phyloP scores from a whole-genome alignment of 2,329 filamentous ascomycete species.

The Arthrobotrys iridis region DNA sequence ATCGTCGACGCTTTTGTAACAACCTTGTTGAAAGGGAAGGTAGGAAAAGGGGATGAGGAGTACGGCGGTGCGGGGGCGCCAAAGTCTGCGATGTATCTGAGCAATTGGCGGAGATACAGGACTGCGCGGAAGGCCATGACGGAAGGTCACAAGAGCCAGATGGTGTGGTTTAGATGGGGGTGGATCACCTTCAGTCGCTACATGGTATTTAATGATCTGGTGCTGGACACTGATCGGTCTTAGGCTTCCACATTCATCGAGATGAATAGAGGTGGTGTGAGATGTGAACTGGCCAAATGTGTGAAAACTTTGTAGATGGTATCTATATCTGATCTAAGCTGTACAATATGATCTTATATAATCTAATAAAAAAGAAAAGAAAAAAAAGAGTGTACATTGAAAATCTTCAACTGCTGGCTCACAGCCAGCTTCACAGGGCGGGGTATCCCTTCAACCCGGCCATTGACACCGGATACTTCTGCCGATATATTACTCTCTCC shows the following conservation, averaged over 20 bases:
- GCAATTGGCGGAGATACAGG: conserved; percentile 71
- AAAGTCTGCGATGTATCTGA: conserved; percentile 72
- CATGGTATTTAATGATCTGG: conserved; percentile 93
- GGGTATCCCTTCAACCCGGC: conserved; percentile 44
- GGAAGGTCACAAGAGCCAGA: conserved; percentile 88
- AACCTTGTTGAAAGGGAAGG: conserved; percentile 64
- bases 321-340: conserved; percentile 6
- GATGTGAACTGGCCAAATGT: not conserved
- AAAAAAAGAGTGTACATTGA: not conserved
- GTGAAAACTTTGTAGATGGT: conserved; percentile 10
- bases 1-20: conserved; percentile 80
- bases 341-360: conserved; percentile 24
- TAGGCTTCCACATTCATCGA: not conserved
- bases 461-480: conserved; percentile 36
- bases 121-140: conserved; percentile 88
- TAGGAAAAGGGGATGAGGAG: conserved; percentile 18
- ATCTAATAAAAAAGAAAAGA: too few relatives aligned
- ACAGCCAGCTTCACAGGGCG: conserved; percentile 9
- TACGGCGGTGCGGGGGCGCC: conserved; percentile 54
- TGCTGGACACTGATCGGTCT: conserved; percentile 64
- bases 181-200: conserved; percentile 93
- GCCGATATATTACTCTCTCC: conserved; percentile 38
- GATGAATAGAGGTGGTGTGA: not conserved
- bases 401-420: not conserved
- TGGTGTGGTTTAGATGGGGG: conserved; percentile 97